Conservation (phyloP, 345 rosid genomes). For the Barbarea vulgaris region DNA sequence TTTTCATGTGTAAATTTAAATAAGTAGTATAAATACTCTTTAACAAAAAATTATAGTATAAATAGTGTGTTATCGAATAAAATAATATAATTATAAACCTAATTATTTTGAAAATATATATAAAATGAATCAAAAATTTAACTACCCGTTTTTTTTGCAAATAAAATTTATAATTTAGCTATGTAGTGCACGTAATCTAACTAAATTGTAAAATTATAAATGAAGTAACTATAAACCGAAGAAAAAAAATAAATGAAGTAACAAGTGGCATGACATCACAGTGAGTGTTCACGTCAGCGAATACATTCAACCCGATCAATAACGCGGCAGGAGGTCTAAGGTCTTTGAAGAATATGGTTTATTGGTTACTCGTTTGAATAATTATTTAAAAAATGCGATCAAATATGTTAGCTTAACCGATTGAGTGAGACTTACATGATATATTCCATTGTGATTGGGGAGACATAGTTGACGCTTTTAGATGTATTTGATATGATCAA, state of each 20-base stretch:
- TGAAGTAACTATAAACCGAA: neutral
- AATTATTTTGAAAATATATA: neutral
- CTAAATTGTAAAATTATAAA: neutral
- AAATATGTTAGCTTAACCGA: neutral
- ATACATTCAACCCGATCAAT: conserved; percentile 16
- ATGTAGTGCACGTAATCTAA: neutral
- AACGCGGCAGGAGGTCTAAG: conserved; percentile 30
- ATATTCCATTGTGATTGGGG: neutral
- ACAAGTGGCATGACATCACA: conserved; percentile 24
- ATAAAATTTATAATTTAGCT: neutral
- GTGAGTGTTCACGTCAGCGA: conserved; percentile 10
- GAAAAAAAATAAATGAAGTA: neutral
- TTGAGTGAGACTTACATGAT: conserved; percentile 17
- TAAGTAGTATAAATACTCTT: neutral
- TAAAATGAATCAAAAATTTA: neutral
- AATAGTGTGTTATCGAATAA: no score
- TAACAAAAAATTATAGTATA: neutral
- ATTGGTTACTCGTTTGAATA: conserved; percentile 28
- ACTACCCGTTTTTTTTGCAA: neutral
- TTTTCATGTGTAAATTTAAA: neutral
- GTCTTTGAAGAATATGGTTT: conserved; percentile 20
- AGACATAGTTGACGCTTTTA: neutral
- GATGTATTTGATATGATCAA: neutral
- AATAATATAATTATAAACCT: no score
- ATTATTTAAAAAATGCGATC: neutral